Base-by-base conservation (phyloP, 108 stramenopile genomes). In the Skeletonema grethae region DNA sequence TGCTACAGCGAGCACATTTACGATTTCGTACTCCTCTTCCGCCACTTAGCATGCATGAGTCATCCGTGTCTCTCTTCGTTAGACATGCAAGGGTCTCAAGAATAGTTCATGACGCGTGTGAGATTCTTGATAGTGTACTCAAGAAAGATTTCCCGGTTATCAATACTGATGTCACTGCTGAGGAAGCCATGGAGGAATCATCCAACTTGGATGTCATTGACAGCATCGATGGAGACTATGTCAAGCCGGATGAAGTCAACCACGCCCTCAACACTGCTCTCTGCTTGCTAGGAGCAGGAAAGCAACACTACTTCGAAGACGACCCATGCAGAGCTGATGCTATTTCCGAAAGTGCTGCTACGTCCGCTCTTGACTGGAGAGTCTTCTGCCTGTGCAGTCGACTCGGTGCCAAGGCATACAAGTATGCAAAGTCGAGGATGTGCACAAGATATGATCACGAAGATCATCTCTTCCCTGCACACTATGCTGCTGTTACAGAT, bases 291-390 rank as follows among this genome's bases (percentile, higher is more conserved):
- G 62, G 71, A 22, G 30, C 46, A 7, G 31, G 61, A 7, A 32
- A 53, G 30, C 36, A 24, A 15, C 50, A 72, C 25, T 72, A 72
- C 53, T 72, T 72, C 25, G 34, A 32, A 53, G 22, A 72, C 62
- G 50, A 72, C 62, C 31, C 46, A 6, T 8, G 63, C 10, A 29
- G 38, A 9, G 61, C 68, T 0, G 3, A 50, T 5, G 28, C 34
- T 30, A 76, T 64, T 13, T 13, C 68, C 20, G 45, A 46, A 12
- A 62, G 39, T 39, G 68, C 75, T 10, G 62, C 75, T 18, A 76
- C 67, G 13, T 69, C 75, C 2, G 75, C 75, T 22, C 68, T 76
- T n/a, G 75, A 76, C 57, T 57, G 68, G 67, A 62, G 68, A 69
- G 75, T 76, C 2, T 64, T 35, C 4, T 36, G 28, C 16, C 62